Conservation (phyloP, 1,284 basidiomycete species). For the Tilletia walkeri region DNA sequence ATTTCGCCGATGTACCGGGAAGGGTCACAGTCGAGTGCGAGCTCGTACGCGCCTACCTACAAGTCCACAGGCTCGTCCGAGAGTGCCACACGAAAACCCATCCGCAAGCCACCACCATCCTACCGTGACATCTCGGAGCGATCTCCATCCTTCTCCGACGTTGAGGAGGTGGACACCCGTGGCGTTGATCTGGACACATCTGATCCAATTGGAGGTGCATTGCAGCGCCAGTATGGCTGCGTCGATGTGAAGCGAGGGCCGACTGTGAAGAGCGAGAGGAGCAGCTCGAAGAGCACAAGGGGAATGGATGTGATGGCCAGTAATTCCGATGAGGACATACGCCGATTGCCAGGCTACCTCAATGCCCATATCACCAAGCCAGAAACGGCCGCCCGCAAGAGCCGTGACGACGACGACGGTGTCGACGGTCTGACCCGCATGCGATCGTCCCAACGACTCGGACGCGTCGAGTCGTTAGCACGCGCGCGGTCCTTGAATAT, state of each 20-base stretch:
- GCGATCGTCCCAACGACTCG: neutral
- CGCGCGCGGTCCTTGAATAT: neutral
- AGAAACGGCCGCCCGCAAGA: neutral
- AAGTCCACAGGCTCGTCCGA: neutral
- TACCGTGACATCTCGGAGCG: neutral
- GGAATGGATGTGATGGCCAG: neutral
- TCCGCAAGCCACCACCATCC: conserved; percentile 2
- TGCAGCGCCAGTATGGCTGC: conserved; percentile 1
- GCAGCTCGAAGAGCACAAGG: neutral
- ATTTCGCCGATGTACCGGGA: neutral
- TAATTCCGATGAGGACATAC: neutral
- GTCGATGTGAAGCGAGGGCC: neutral
- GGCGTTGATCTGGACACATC: conserved; percentile 1
- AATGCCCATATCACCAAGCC: conserved; percentile 16
- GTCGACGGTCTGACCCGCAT: neutral
- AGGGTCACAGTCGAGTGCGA: neutral
- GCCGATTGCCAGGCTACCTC: conserved; percentile 3
- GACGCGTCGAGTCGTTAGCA: neutral
- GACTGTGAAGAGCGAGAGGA: neutral
- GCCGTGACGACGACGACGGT: conserved; percentile 1
- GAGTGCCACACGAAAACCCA: neutral
- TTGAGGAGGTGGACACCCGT: neutral
- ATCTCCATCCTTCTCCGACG: neutral
- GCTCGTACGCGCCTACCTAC: conserved; percentile 4
- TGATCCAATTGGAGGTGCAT: neutral